Evolutionary conservation across 306 rosid species (phyloP), one percentile per base, ranked within the genome.

Genomic region (Ormosia semicastrata): DNA sequence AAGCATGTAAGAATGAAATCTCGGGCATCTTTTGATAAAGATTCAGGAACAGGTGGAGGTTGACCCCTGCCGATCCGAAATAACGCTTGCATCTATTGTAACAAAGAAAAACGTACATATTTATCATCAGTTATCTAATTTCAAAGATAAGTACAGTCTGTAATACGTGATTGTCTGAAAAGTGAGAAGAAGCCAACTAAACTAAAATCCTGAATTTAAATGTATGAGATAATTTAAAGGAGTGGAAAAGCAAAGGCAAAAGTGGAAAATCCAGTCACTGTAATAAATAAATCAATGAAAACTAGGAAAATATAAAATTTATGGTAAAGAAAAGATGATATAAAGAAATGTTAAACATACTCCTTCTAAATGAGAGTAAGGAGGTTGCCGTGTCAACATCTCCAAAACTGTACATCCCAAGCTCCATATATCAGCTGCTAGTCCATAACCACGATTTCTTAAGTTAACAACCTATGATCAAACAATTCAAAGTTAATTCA

Each of bases 351-450:
- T 72, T 58, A 70, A 32, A 85, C 90, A 50, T 88, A 88, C 90
- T 54, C 87, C 83, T 88, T 88, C 88, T 80, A 88, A 76, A 62
- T 88, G 67, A n/a, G 90, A 85, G 78, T 88, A 88, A 39, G 90
- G 90, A 82, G 85, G 87, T 62, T 71, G 81, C 52, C 85, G 76
- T 0, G 85, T 85, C 73, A 88, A 75, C 90, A 88, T 88, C 81
- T 88, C 90, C 47, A 88, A 76, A 37, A 88, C 88, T 24, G 88
- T 82, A 71, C 90, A 88, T 65, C 90, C 90, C 53, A 88, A 86
- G 88, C 90, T 85, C 90, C 90, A 88, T 56, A 85, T 88, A 76
- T 88, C 90, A 36, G 88, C 90, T 66, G 85, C 85, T 37, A 79
- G 76, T 52, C 90, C 90, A 79, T 82, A 88, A 34, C 88, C 83